A percentile compares a stretch with the other conserved stretches of the same genome.
Evolutionary conservation across 2,329 filamentous ascomycete species (phyloP).

Genomic region (Fusarium fujikuroi): DNA sequence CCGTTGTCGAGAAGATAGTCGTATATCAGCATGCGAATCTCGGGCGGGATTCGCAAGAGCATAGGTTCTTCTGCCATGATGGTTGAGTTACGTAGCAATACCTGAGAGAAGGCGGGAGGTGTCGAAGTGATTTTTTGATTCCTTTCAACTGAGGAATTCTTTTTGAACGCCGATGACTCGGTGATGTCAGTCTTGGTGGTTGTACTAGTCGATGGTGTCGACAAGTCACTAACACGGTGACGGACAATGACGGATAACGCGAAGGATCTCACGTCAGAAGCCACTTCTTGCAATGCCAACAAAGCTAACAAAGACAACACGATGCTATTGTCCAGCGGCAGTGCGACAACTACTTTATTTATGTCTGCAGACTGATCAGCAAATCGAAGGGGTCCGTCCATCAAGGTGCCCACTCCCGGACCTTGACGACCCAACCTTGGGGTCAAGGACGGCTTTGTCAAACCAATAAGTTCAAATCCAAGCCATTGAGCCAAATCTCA

Average conservation of each 20-base stretch:
- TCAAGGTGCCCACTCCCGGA: conserved; percentile 41
- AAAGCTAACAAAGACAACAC: conserved; percentile 20
- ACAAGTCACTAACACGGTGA: conserved; percentile 16
- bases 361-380: conserved; percentile 30
- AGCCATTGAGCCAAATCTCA: conserved; percentile 18
- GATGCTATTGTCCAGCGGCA: neutral
- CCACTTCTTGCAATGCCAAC: neutral
- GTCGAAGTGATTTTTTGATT: neutral
- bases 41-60: conserved; percentile 52
- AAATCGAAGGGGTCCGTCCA: conserved; percentile 31
- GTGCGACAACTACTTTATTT: conserved; percentile 27
- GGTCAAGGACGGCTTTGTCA: conserved; percentile 23
- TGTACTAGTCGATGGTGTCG: conserved; percentile 17
- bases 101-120: neutral
- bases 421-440: conserved; percentile 25
- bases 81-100: neutral
- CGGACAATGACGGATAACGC: conserved; percentile 17
- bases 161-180: conserved; percentile 5
- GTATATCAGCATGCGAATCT: conserved; percentile 58
- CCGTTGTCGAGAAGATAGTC: conserved; percentile 56
- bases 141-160: neutral
- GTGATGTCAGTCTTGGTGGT: conserved; percentile 21
- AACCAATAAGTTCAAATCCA: conserved; percentile 25
- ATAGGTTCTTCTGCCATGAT: conserved; percentile 38
- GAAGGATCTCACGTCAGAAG: conserved; percentile 37